Evolutionary conservation across 2,329 filamentous ascomycete species (phyloP).

Genomic region (Ophiostoma quercus): DNA sequence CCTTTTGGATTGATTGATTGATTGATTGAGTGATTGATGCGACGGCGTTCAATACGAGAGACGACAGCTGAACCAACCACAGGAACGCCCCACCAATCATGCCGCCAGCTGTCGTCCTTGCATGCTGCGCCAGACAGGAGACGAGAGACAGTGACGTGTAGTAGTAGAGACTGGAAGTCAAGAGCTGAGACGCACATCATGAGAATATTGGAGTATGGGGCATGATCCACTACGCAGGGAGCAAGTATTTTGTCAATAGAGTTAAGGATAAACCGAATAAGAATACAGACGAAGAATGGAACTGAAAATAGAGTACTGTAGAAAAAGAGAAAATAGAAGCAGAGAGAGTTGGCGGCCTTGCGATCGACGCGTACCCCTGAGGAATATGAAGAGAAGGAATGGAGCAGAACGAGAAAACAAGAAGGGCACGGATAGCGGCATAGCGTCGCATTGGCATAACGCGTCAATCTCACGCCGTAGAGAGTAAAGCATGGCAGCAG

Average conservation of each 20-base stretch:
- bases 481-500: background rate
- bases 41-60: too few relatives aligned
- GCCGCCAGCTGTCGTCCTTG: background rate
- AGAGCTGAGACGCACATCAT: background rate
- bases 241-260: too few relatives aligned
- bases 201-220: background rate
- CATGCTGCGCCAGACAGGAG: conserved; percentile 7
- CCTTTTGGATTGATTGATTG: background rate
- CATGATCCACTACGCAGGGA: too few relatives aligned
- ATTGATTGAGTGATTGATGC: background rate
- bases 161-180: background rate
- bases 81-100: background rate
- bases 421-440: background rate
- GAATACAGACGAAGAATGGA: background rate
- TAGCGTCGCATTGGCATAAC: background rate
- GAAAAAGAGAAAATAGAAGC: too few relatives aligned
- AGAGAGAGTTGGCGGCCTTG: background rate
- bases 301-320: background rate
- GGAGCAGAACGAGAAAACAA: background rate
- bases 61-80: background rate
- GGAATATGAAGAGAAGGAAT: background rate
- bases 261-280: background rate
- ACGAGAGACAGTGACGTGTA: conserved; percentile 11
- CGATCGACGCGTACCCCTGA: conserved; percentile 12
- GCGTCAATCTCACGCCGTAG: background rate